A percentile compares a stretch with the other conserved stretches of the same genome.
phyloP scores from a whole-genome alignment of 495 filamentous ascomycete species.

The Cladorrhinum samala region DNA sequence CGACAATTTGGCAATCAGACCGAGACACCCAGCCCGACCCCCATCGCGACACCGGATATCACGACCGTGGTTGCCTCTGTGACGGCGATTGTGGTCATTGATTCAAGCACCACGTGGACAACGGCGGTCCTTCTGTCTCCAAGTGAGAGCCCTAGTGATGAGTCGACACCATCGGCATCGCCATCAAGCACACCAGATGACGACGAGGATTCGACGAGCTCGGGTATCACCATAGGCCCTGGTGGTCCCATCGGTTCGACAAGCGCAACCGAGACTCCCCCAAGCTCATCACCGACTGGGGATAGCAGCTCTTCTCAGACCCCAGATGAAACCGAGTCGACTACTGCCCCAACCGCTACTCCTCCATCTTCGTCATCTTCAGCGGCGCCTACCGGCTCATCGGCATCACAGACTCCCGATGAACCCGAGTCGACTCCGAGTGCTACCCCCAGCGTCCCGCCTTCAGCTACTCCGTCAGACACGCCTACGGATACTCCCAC shows the following conservation, averaged over 20 bases:
- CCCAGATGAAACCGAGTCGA: not conserved
- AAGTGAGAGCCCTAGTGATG: too few species aligned
- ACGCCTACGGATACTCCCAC: too few species aligned
- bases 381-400: not conserved
- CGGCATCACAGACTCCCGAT: not conserved
- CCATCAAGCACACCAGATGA: not conserved
- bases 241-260: not conserved
- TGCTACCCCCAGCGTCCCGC: too few species aligned
- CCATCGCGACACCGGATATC: too few species aligned
- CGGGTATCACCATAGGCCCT: not conserved
- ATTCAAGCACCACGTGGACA: conserved; percentile 22
- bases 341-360: not conserved
- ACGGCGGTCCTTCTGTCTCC: too few species aligned
- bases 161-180: conserved; percentile 14
- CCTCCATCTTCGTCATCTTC: not conserved
- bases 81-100: not conserved
- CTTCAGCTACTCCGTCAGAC: not conserved
- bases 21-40: conserved; percentile 23
- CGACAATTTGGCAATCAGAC: conserved; percentile 48
- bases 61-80: conserved; percentile 21
- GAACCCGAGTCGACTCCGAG: not conserved
- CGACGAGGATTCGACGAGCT: not conserved
- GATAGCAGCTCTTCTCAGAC: not conserved
- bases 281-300: not conserved
- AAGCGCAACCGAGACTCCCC: not conserved